These are phyloP conservation scores for Polyporus tsugae DNA, from an alignment of 1,284 basidiomycete genomes.

Conservation along the genomic window DNA sequence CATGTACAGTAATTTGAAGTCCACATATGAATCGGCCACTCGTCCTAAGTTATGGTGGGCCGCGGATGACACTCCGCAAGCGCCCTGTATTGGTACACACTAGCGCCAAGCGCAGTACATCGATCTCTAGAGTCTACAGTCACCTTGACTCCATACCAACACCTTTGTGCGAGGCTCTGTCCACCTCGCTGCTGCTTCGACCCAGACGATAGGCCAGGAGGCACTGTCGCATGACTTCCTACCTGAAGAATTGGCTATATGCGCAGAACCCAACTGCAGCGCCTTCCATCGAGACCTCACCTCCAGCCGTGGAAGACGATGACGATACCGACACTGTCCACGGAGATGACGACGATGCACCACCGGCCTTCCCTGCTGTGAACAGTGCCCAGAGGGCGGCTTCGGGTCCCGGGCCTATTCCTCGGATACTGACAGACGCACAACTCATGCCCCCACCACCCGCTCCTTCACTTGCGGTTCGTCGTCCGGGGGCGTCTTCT, in stretches of 20 bases:
- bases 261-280: slow-evolving; percentile 24
- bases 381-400: slow-evolving; percentile 81
- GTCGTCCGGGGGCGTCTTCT: slow-evolving; percentile 48
- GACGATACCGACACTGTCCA: slow-evolving; percentile 58
- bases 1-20: neutral
- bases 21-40: neutral
- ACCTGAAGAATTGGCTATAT: slow-evolving; percentile 43
- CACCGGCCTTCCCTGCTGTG: slow-evolving; percentile 86
- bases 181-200: neutral
- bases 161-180: neutral
- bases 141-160: neutral
- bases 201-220: neutral
- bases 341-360: slow-evolving; percentile 63
- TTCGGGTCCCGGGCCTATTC: slow-evolving; percentile 36
- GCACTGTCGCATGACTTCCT: slow-evolving; percentile 37
- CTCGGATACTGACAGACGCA: slow-evolving; percentile 60
- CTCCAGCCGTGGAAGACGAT: slow-evolving; percentile 53
- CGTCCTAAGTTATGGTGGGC: no score
- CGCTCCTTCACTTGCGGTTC: slow-evolving; percentile 54
- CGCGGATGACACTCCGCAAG: no score
- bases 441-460: slow-evolving; percentile 79
- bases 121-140: neutral
- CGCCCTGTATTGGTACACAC: neutral
- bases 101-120: neutral
- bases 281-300: slow-evolving; percentile 46